Base-by-base conservation (phyloP, 1,139 yeast species). In the Yamadazyma sp. region DNA sequence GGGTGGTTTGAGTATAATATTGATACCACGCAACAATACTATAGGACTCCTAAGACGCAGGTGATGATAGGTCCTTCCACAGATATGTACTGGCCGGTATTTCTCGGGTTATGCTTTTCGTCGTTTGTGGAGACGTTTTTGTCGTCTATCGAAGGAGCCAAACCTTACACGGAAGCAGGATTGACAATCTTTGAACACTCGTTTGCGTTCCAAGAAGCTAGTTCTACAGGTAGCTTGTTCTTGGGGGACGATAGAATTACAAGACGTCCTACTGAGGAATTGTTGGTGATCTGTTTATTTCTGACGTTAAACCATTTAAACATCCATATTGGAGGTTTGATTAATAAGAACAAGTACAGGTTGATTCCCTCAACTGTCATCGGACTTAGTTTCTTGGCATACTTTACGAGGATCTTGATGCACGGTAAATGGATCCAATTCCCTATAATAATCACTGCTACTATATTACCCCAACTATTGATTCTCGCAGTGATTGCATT, bases 171-270 rank as follows among this genome's bases (percentile, higher is more conserved):
- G 8, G 92, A 83, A 46, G 73, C 84, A 8, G 89, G 89, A 0
- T 65, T 84, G 47, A 81, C 92, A 0, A 61, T 84, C 23, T 83
- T 85, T 56, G 94, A 85, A 52, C 83, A 80, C 52, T 82, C 89
- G 1, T 59, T 83, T 21, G 86, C 87, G 10, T 83, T 82, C 52
- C 89, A 84, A 53, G 90, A 83, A 50, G 79, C 75, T 22, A 80
- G 80, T 49, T 64, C 74, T n/a, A 59, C 70, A 16, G 61, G 59
- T 1, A 60, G 61, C 0, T 48, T 62, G 22, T 57, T 65, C 38
- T 52, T 61, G 37, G 59, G 61, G 11, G 51, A 56, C 37, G 46
- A 53, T 9, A 48, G 48, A 15, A 39, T 45, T 16, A 47, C 44
- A 4, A 61, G 60, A 27, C 53, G 70, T 15, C 82, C 87, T 7